These are phyloP conservation scores for Cymbidium sinense DNA, from an alignment of 106 monocot genomes.

Conservation along the genomic window DNA sequence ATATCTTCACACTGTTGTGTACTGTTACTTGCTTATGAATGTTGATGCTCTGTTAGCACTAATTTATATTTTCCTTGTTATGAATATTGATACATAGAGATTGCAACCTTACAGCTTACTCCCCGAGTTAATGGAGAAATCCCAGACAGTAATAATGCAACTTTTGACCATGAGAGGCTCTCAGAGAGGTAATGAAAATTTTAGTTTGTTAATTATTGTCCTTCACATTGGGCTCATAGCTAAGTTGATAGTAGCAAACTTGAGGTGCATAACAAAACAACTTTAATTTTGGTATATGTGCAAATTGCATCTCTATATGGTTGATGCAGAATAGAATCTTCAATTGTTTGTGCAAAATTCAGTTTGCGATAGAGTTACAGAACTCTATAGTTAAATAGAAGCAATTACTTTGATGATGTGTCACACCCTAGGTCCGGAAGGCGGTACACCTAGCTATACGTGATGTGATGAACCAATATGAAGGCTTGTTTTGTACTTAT, in stretches of 20 bases:
- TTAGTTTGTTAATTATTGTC: not conserved
- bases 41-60: not conserved
- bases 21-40: not conserved
- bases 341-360: not conserved
- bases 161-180: conserved; percentile 75
- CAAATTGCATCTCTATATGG: not conserved
- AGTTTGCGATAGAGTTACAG: not conserved
- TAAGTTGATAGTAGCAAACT: not conserved
- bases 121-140: conserved; percentile 88
- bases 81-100: not conserved
- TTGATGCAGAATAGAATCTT: not conserved
- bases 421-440: too few species aligned
- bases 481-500: too few species aligned
- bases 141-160: conserved; percentile 77
- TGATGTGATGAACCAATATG: too few species aligned
- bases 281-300: not conserved
- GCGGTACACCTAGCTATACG: too few species aligned
- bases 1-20: not conserved
- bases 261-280: not conserved
- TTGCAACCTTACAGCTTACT: conserved; percentile 51
- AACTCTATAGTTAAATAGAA: not conserved
- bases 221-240: not conserved
- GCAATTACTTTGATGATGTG: not conserved
- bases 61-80: not conserved
- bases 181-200: conserved; percentile 49